Percentiles rank a stretch among this genome's conserved stretches.
These are phyloP conservation scores for Nitzschia sp. DNA, from an alignment of 108 stramenopile genomes.

Conservation along the genomic window DNA sequence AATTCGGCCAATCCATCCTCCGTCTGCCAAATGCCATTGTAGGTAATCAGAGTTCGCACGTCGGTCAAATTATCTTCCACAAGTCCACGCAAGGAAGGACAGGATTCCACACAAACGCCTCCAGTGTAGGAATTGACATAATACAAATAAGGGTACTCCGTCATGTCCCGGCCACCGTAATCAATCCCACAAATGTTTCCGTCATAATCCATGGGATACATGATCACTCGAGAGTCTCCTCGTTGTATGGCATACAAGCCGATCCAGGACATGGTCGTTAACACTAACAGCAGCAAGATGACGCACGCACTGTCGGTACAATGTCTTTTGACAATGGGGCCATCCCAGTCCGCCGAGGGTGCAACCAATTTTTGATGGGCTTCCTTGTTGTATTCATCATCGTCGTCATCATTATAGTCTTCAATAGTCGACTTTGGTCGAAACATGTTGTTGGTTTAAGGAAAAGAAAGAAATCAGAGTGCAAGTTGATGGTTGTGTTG, in stretches of 20 bases:
- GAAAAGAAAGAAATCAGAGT: too few species aligned
- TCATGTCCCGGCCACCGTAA: conserved; percentile 45
- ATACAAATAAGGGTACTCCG: conserved; percentile 64
- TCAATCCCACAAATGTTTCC: conserved; percentile 82
- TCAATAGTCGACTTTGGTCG: conserved; percentile 9
- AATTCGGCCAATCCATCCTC: not conserved
- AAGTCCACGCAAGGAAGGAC: conserved; percentile 39
- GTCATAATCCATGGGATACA: conserved; percentile 75
- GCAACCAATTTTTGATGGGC: conserved; percentile 55
- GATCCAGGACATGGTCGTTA: conserved; percentile 60
- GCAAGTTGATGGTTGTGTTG: too few species aligned
- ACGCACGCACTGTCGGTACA: conserved; percentile 76
- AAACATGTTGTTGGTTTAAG: not conserved
- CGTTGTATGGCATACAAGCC: conserved; percentile 59
- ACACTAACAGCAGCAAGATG: conserved; percentile 18
- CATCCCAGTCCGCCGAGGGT: conserved; percentile 75
- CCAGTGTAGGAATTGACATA: conserved; percentile 66
- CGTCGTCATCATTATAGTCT: conserved; percentile 26
- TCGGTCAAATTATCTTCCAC: conserved; percentile 42
- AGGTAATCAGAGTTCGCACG: conserved; percentile 65
- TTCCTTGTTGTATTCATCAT: conserved; percentile 21
- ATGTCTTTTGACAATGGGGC: conserved; percentile 52
- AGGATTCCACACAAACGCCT: conserved; percentile 76
- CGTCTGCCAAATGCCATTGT: conserved; percentile 59
- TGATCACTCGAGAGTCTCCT: conserved; percentile 66